These are phyloP conservation scores for Quercus bicolor DNA, from an alignment of 306 rosid genomes.

Conservation along the genomic window DNA sequence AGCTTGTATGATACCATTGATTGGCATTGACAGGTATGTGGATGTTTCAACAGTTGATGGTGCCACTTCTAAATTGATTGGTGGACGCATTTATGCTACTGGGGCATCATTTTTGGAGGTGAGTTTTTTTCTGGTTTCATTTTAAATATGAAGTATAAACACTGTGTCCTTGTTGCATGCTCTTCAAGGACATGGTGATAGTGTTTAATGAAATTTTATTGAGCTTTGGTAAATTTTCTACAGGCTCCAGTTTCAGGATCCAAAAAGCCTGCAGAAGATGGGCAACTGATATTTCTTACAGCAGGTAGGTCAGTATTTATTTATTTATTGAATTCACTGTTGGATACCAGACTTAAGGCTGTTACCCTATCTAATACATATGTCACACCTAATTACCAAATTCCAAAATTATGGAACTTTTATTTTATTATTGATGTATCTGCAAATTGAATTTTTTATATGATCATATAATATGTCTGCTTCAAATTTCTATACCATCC, in stretches of 20 bases:
- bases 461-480: background rate
- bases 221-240: conserved; percentile 14
- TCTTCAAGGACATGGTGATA: background rate
- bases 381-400: background rate
- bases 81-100: conserved; percentile 55
- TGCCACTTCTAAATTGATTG: conserved; percentile 67
- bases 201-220: conserved; percentile 16
- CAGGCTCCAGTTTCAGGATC: conserved; percentile 99
- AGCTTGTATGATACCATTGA: conserved; percentile 5
- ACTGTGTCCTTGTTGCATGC: conserved; percentile 11
- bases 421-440: background rate
- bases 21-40: conserved; percentile 59
- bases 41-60: conserved; percentile 94
- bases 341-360: background rate
- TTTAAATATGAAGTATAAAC: background rate
- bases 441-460: conserved; percentile 1
- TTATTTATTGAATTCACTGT: conserved; percentile 11
- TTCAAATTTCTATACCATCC: background rate
- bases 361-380: background rate
- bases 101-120: conserved; percentile 95
- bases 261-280: conserved; percentile 96
- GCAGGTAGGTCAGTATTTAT: conserved; percentile 54
- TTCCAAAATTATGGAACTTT: background rate
- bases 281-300: conserved; percentile 89
- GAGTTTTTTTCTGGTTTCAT: conserved; percentile 2